Conservation (phyloP, 768 basidiomycete species). For the Tulasnella sp. region DNA sequence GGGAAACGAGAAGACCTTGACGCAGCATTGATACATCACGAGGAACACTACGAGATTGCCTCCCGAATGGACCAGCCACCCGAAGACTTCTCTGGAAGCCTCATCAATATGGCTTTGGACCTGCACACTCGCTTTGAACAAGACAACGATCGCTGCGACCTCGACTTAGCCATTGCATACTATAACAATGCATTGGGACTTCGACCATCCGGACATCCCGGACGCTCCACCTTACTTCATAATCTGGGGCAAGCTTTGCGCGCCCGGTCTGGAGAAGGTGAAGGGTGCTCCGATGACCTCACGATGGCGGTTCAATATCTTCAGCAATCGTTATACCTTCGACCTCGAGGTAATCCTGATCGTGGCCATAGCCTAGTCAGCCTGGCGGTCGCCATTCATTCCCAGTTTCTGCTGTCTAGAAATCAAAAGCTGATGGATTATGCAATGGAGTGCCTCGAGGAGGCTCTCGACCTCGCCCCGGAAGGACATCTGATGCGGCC, state of each 20-base stretch:
- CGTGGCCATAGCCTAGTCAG: too few species aligned
- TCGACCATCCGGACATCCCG: background rate
- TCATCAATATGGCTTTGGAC: background rate
- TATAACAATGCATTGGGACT: background rate
- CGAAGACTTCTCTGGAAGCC: too few species aligned
- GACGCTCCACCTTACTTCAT: background rate
- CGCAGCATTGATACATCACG: too few species aligned
- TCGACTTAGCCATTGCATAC: background rate
- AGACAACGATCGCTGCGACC: background rate
- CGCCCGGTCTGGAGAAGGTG: background rate
- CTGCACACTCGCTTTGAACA: background rate
- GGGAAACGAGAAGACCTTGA: background rate
- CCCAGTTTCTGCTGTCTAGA: background rate
- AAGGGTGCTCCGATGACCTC: background rate
- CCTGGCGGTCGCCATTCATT: too few species aligned
- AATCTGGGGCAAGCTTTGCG: background rate
- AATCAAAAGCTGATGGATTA: background rate
- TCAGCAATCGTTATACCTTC: background rate
- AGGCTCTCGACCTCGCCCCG: background rate
- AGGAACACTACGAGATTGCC: too few species aligned
- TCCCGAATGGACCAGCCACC: too few species aligned
- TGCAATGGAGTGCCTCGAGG: background rate
- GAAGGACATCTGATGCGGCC: background rate
- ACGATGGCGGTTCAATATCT: background rate
- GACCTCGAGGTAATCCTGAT: background rate